Evolutionary conservation across 306 rosid genomes (phyloP).

Genomic region (Cucumis melo): DNA sequence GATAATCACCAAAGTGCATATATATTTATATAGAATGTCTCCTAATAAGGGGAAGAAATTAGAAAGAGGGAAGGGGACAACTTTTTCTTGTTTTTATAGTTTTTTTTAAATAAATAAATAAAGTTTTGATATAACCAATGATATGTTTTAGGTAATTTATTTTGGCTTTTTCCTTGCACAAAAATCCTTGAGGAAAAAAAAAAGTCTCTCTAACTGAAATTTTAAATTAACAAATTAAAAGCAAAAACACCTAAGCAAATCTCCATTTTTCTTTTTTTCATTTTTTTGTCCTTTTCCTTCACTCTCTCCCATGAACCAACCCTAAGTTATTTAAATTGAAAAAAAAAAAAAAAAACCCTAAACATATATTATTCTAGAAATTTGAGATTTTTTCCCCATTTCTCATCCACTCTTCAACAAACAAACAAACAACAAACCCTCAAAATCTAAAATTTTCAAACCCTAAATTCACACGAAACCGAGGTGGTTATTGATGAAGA

Average conservation of each 20-base stretch:
- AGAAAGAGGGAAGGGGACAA: background rate
- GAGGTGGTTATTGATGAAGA: slow-evolving; percentile 46
- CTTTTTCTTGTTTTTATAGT: background rate
- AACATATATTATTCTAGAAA: background rate
- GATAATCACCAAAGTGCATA: background rate
- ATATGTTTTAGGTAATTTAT: background rate
- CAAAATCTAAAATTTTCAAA: background rate
- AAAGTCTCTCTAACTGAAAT: background rate
- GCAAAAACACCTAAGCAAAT: background rate
- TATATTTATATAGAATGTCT: background rate
- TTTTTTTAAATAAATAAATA: background rate
- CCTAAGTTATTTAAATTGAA: background rate
- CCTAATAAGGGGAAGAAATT: background rate
- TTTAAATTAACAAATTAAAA: background rate
- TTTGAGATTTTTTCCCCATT: background rate
- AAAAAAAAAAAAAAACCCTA: background rate
- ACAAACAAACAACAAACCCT: slow-evolving; percentile 6
- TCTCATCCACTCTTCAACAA: background rate
- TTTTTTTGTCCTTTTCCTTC: background rate
- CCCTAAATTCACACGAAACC: slow-evolving; percentile 28
- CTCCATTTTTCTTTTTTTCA: background rate
- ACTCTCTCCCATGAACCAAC: background rate
- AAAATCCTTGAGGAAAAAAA: background rate
- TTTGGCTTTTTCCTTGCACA: background rate
- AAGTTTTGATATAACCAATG: background rate